A percentile compares a stretch with the other conserved stretches of the same genome.
Conservation (phyloP, 768 basidiomycete species). For the Agaricus subrufescens region DNA sequence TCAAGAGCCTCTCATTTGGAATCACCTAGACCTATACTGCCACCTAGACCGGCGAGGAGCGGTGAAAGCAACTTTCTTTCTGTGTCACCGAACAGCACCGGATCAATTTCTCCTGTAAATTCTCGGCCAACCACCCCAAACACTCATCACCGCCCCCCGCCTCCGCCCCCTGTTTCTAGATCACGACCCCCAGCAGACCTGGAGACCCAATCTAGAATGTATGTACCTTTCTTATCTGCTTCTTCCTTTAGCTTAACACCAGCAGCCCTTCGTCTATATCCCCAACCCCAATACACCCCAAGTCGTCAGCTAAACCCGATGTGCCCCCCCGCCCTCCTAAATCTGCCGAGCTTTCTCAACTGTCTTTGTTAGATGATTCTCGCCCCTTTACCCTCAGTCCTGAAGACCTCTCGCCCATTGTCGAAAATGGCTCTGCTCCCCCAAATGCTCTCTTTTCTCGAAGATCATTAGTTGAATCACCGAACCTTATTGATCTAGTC, state of each 20-base stretch:
- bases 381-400: slow-evolving; percentile 5
- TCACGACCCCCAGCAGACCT: background rate
- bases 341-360: slow-evolving; percentile 9
- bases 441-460: slow-evolving; percentile 6
- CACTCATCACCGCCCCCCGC: slow-evolving; percentile 5
- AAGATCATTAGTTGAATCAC: slow-evolving; percentile 5
- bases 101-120: background rate
- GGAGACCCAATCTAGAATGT: slow-evolving; percentile 5
- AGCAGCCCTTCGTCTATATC: background rate
- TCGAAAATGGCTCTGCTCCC: background rate
- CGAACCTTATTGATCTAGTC: background rate
- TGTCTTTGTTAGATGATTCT: slow-evolving; percentile 14
- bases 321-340: slow-evolving; percentile 18
- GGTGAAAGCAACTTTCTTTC: background rate
- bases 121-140: slow-evolving; percentile 1
- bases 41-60: background rate
- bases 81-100: slow-evolving; percentile 1
- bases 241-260: background rate
- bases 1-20: background rate
- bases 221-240: background rate
- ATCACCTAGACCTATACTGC: background rate
- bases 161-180: background rate
- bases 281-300: slow-evolving; percentile 12
- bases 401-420: background rate
- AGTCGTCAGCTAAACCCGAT: slow-evolving; percentile 17